Evolutionary conservation across 495 filamentous ascomycete genomes (phyloP).

Genomic region (Neurospora sp.): DNA sequence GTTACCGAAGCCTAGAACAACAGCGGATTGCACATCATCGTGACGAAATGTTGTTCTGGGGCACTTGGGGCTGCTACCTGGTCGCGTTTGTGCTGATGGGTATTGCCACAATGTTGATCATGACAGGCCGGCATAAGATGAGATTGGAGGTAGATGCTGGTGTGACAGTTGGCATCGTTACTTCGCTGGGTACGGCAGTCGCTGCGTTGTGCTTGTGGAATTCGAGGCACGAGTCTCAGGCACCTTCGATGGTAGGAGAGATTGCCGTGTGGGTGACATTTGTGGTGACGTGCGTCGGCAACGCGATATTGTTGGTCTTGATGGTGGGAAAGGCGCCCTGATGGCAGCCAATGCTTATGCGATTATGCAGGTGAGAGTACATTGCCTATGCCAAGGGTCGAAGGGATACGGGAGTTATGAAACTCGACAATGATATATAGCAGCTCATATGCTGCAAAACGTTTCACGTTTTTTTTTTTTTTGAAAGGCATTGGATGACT

Average conservation of each 20-base stretch:
- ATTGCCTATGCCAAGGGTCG: neutral
- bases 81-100: constrained; percentile 42
- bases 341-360: constrained; percentile 3
- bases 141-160: constrained; percentile 49
- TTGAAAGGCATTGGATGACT: neutral
- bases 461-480: neutral
- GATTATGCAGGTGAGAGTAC: neutral
- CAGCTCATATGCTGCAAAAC: neutral
- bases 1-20: constrained; percentile 31
- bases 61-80: constrained; percentile 33
- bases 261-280: constrained; percentile 37
- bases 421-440: neutral
- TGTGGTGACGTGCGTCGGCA: constrained; percentile 34
- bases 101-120: constrained; percentile 42
- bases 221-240: constrained; percentile 29
- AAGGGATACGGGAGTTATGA: neutral
- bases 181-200: constrained; percentile 44
- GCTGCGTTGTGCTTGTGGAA: constrained; percentile 41
- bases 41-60: constrained; percentile 36
- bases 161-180: constrained; percentile 46
- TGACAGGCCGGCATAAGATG: constrained; percentile 43
- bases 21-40: constrained; percentile 29
- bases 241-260: constrained; percentile 24
- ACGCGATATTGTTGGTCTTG: constrained; percentile 40
- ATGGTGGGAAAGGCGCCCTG: constrained; percentile 30